Percentiles rank a stretch among this genome's conserved stretches.
These are phyloP conservation scores for Parascedosporium putredinis DNA, from an alignment of 2,329 filamentous ascomycete species.

Conservation along the genomic window DNA sequence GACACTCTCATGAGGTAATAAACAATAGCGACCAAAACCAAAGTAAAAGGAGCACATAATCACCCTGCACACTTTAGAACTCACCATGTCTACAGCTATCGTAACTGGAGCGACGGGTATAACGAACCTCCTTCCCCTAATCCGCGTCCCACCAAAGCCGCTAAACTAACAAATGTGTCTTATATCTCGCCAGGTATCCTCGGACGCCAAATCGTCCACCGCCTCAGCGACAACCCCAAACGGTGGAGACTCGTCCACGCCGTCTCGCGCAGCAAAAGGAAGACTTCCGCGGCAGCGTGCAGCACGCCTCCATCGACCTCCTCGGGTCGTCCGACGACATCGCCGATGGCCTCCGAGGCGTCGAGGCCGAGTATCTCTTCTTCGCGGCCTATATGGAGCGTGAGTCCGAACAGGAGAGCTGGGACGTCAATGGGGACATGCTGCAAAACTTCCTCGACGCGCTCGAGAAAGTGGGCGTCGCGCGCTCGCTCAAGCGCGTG, in stretches of 20 bases:
- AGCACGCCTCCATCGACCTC: conserved; percentile 16
- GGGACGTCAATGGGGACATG: conserved; percentile 27
- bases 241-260: conserved; percentile 16
- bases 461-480: conserved; percentile 29
- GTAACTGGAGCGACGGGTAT: conserved; percentile 12
- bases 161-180: background rate
- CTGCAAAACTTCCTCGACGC: conserved; percentile 36
- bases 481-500: conserved; percentile 32
- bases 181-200: conserved; percentile 13
- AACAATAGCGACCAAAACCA: too few species aligned
- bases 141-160: too few species aligned
- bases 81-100: conserved; percentile 11
- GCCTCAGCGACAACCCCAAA: conserved; percentile 10
- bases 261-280: conserved; percentile 17
- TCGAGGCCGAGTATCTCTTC: conserved; percentile 17
- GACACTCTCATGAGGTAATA: too few species aligned
- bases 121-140: too few species aligned
- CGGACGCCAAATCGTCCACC: conserved; percentile 17
- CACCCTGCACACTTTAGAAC: background rate
- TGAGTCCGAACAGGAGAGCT: conserved; percentile 15
- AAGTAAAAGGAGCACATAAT: too few species aligned
- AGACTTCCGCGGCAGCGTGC: conserved; percentile 13
- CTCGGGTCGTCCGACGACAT: conserved; percentile 15
- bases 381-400: conserved; percentile 17
- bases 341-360: conserved; percentile 14